Percentiles rank a stretch among this genome's conserved stretches.
phyloP scores from a whole-genome alignment of 139 green algal genomes.

The Edaphochlamys debaryana region DNA sequence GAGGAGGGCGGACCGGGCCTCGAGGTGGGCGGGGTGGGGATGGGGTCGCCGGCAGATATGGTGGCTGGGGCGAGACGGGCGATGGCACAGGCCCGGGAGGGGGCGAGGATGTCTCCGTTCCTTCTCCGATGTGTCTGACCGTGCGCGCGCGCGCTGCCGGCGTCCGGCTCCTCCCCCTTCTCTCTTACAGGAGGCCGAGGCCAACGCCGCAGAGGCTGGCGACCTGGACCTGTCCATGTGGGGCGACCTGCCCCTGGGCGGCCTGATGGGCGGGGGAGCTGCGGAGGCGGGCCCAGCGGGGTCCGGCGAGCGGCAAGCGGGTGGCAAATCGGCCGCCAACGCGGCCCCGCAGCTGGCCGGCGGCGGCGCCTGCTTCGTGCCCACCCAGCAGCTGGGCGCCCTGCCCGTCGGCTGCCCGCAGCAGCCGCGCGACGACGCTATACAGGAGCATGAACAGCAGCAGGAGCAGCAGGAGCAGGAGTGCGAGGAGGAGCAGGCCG shows the following conservation, averaged over 20 bases:
- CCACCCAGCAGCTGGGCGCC: too few species aligned
- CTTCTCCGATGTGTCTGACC: not conserved
- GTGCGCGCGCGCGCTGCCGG: too few species aligned
- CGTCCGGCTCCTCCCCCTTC: not conserved
- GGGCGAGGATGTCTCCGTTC: not conserved
- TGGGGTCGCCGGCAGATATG: too few species aligned
- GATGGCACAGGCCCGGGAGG: not conserved
- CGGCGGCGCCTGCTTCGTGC: not conserved
- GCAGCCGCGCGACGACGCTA: too few species aligned
- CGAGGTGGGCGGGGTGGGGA: not conserved
- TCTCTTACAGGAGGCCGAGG: not conserved
- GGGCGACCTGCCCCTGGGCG: not conserved
- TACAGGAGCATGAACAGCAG: not conserved
- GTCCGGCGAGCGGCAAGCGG: not conserved
- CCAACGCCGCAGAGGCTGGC: conserved; percentile 7
- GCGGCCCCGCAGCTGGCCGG: too few species aligned
- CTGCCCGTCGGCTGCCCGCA: too few species aligned
- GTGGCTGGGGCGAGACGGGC: too few species aligned
- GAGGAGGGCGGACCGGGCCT: not conserved
- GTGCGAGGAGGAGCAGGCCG: not conserved
- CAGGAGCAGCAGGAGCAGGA: not conserved
- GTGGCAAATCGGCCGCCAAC: too few species aligned
- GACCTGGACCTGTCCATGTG: conserved; percentile 38
- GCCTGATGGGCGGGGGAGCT: not conserved
- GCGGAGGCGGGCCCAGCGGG: not conserved